Base-by-base conservation (phyloP, 495 filamentous ascomycete genomes). In the Neurospora sp. region DNA sequence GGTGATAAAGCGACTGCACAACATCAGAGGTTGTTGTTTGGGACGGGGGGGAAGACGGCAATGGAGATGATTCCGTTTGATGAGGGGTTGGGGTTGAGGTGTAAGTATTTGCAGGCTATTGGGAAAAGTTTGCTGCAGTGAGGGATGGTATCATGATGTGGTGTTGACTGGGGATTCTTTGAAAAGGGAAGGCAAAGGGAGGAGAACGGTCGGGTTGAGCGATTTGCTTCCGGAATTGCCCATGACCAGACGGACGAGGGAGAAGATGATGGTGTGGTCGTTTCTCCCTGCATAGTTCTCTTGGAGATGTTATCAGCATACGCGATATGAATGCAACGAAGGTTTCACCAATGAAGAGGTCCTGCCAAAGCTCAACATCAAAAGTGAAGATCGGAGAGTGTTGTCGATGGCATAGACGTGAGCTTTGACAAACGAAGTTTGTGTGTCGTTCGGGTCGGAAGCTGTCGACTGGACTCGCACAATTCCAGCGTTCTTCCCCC, bases 11-110 rank as follows among this genome's bases (percentile, higher is more conserved):
- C 28, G 28, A 36, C 6, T 66, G 54, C 13, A 15, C 81, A 75
- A 31, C 81, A 82, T 73, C 76, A 79, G 71, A 82, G 89, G 19
- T 74, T 92, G 21, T 82, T 86, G 72, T 88, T 92, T 70, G 75
- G 83, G 69, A 90, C 88, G 31, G 85, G 86, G 6, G 80, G 86
- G 17, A 89, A 82, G n/a, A 84, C 82, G 38, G 71, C 39, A 8
- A 91, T 91, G 88, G 90, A 92, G 79, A 15, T 17, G 54, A 66
- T 66, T 66, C 80, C 70, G 4, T 87, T 89, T 31, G 81, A 84
- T 13, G 24, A 66, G 9, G 82, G 79, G 28, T 85, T 89, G 77
- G 76, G 74, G 75, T 76, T 73, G 34, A 84, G 87, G 48, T 92
- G 90, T 79, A 59, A 78, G 17, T 89, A 89, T 81, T 79, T 91